Base-by-base conservation (phyloP, 2,329 filamentous ascomycete genomes). In the Capronia americana region DNA sequence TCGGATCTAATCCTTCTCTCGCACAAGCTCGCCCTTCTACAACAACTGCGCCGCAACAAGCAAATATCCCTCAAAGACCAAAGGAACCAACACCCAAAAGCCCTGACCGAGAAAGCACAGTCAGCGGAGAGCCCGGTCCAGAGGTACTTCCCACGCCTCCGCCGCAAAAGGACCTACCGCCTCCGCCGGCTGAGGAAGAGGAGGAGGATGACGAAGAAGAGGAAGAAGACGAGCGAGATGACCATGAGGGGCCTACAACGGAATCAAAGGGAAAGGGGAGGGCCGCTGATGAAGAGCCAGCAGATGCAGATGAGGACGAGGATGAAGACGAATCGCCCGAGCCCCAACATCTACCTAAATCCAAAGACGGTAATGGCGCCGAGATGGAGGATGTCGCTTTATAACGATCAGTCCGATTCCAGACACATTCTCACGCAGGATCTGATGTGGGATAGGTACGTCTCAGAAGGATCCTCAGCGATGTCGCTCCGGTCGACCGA, bases 1-100 rank as follows among this genome's bases (percentile, higher is more conserved):
- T 81, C 30, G 79, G 80, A 6, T 77, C 67, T 3, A 73, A 73
- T 59, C 72, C 72, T 32, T 63, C 63, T 41, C 50, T 72, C 8
- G 32, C 63, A 3, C 28, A 50, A 41, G 62, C 56, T 44, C 64
- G 63, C 20, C 57, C 57, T 55, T 61, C 63, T 30, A 53, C 56
- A 5, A 56, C 51, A 74, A 8, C 75, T 77, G n/a, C 75, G 74
- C 57, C 73, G 70, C 63, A 64, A 26, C 68, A 67, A 57, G 50
- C 55, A 41, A 68, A 57, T 28, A 53, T 69, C n/a, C 64, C 64
- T 17, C 54, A 59, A 66, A 73, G 62, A 63, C 72, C 55, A 64
- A 72, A 38, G 77, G 73, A 68, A 56, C 70, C 58, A 50, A 46
- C 61, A 12, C 70, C 63, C 32, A 69, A 60, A 30, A 71, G 66